Conservation (phyloP, 2,329 filamentous ascomycete species). For the Monosporascus sp. region DNA sequence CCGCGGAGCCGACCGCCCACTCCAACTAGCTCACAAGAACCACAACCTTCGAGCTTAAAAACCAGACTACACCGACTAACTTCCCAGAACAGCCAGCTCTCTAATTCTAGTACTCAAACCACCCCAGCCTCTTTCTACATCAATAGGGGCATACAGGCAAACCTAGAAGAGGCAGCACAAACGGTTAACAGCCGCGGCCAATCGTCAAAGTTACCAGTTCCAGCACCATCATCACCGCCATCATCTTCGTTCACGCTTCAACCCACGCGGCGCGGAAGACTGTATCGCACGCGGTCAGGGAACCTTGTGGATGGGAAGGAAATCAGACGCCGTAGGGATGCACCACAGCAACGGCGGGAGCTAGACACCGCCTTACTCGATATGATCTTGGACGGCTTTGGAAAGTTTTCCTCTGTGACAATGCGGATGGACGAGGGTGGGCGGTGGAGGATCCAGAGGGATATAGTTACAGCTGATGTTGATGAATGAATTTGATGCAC, state of each 20-base stretch:
- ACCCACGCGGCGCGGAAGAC: slow-evolving; percentile 9
- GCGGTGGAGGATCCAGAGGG: slow-evolving; percentile 33
- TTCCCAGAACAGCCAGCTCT: not conserved
- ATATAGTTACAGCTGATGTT: slow-evolving; percentile 1
- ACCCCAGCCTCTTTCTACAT: not conserved
- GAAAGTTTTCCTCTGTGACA: slow-evolving; percentile 23
- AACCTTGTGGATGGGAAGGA: slow-evolving; percentile 19
- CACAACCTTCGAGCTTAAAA: not conserved
- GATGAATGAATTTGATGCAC: slow-evolving; percentile 5
- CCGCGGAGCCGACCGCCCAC: not conserved
- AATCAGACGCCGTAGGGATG: slow-evolving; percentile 11
- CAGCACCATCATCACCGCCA: not conserved
- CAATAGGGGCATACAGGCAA: not conserved
- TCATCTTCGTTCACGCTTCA: not conserved
- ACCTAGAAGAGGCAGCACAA: not conserved
- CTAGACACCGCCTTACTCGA: slow-evolving; percentile 28
- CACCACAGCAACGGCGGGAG: slow-evolving; percentile 7
- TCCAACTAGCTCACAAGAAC: not conserved
- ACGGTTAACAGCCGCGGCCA: not conserved
- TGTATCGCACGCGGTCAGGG: slow-evolving; percentile 22
- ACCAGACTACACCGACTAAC: not conserved
- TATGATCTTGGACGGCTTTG: slow-evolving; percentile 32
- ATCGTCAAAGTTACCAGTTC: not conserved
- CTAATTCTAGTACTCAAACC: slow-evolving; percentile 5
- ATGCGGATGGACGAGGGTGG: slow-evolving; percentile 34